These are phyloP conservation scores for Diutina sp. DNA, from an alignment of 1,139 yeast species.

Conservation along the genomic window DNA sequence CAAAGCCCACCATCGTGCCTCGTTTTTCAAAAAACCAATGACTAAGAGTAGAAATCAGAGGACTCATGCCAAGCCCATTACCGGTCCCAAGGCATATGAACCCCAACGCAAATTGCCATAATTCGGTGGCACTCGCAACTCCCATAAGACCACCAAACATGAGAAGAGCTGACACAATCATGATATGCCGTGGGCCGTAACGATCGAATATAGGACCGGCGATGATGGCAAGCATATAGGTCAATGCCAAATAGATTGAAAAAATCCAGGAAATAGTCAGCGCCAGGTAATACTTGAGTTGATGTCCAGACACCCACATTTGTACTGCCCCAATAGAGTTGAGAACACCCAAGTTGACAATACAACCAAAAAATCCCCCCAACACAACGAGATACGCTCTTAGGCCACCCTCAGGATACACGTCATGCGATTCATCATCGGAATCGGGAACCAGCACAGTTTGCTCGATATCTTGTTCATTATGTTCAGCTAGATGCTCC, in stretches of 20 bases:
- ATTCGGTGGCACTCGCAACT: conserved; percentile 35
- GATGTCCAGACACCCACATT: conserved; percentile 40
- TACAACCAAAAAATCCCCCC: conserved; percentile 47
- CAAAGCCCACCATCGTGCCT: conserved; percentile 43
- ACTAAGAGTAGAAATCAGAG: conserved; percentile 42
- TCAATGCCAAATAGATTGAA: conserved; percentile 8
- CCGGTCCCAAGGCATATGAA: conserved; percentile 41
- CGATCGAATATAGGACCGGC: conserved; percentile 30
- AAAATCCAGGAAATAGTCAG: conserved; percentile 19
- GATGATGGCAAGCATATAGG: conserved; percentile 9
- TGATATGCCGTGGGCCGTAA: conserved; percentile 30
- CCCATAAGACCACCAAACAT: conserved; percentile 36
- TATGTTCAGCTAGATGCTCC: background rate
- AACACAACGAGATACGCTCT: conserved; percentile 46
- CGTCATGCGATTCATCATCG: background rate
- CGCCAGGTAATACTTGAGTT: conserved; percentile 13
- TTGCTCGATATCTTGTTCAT: background rate
- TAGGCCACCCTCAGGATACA: conserved; percentile 53
- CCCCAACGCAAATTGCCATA: conserved; percentile 43
- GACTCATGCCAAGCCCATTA: conserved; percentile 42
- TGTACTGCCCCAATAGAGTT: conserved; percentile 52
- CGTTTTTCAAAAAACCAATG: conserved; percentile 45
- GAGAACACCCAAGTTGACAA: conserved; percentile 50
- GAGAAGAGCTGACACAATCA: conserved; percentile 29
- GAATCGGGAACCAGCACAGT: background rate